Evolutionary conservation across 2,329 filamentous ascomycete species (phyloP), one percentile per base, ranked within the genome.

Genomic region (Alternaria arbusti): DNA sequence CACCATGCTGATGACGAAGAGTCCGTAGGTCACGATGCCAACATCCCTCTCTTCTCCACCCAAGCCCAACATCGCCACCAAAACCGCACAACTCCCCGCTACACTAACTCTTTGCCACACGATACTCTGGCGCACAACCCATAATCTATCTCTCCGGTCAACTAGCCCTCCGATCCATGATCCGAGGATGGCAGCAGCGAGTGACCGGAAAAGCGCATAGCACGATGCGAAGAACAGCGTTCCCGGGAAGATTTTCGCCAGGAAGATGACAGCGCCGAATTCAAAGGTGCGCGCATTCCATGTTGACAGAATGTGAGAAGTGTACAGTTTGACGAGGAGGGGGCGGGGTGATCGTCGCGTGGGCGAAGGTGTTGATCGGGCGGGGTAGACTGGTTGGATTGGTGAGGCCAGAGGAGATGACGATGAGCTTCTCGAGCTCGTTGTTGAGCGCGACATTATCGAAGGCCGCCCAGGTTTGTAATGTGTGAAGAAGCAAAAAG

Each of bases 161-260:
- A 93, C 86, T 43, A 83, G 83, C 1, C 74, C 71, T 1, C 91
- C 91, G 6, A 93, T 76, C 49, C 81, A 81, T 12, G 87, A 86
- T 0, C 89, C 86, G 7, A 91, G 79, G 0, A 88, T 26, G 5
- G 90, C 85, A 0, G 88, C 89, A 0, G 87, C 82, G 0, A 83
- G 78, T 6, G 86, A 84, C 22, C 91, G 86, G 6, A 85, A 81
- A 7, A 93, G 79, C 0, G 90, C 90, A 71, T 93, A 93, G n/a
- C 90, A 79, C 0, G 90, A 92, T 59, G 89, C 84, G 36, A 88
- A 90, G 22, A 91, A 82, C 22, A 93, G 80, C 0, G 89, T 91
- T 1, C 82, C 70, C 0, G 83, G 83, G 52, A 80, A 84, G 30
- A 84, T 81, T 5, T 74, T 67, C 3, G 82, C 82, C 1, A 85